Conservation (phyloP, 2,329 filamentous ascomycete genomes). For the Albifimbria verrucaria region DNA sequence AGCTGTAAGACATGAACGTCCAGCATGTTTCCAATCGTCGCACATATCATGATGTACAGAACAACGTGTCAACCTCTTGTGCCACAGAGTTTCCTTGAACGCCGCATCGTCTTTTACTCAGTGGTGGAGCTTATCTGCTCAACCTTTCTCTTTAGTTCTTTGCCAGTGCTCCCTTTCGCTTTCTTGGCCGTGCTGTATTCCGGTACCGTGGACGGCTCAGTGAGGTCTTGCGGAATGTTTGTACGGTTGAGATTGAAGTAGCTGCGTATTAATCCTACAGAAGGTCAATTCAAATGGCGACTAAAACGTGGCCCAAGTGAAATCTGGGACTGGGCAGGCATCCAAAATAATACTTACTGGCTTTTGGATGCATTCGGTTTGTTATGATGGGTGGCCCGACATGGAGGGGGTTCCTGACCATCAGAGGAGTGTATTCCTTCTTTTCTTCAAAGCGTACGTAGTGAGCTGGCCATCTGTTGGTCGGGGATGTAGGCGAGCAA, state of each 20-base stretch:
- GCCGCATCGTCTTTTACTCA: no score
- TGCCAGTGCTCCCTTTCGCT: no score
- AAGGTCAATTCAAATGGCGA: background rate
- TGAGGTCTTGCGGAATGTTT: background rate
- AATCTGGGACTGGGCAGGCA: background rate
- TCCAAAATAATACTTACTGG: constrained; percentile 7
- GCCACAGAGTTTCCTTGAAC: no score
- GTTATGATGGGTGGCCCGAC: constrained; percentile 12
- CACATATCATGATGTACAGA: no score
- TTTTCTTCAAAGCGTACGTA: constrained; percentile 7
- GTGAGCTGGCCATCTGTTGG: constrained; percentile 8
- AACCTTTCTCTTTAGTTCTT: no score
- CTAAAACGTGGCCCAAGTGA: background rate
- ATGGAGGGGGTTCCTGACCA: constrained; percentile 10
- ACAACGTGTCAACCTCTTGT: no score
- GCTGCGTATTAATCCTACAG: background rate
- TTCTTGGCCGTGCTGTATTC: no score
- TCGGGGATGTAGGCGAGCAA: constrained; percentile 11
- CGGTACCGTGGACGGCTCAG: no score
- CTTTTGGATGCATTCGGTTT: constrained; percentile 8
- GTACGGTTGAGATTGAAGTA: background rate
- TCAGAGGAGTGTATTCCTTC: constrained; percentile 9
- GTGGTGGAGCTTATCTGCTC: no score
- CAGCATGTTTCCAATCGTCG: no score
- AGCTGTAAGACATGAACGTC: no score